These are phyloP conservation scores for Tylopilus intermedius DNA, from an alignment of 768 basidiomycete genomes.

Conservation along the genomic window DNA sequence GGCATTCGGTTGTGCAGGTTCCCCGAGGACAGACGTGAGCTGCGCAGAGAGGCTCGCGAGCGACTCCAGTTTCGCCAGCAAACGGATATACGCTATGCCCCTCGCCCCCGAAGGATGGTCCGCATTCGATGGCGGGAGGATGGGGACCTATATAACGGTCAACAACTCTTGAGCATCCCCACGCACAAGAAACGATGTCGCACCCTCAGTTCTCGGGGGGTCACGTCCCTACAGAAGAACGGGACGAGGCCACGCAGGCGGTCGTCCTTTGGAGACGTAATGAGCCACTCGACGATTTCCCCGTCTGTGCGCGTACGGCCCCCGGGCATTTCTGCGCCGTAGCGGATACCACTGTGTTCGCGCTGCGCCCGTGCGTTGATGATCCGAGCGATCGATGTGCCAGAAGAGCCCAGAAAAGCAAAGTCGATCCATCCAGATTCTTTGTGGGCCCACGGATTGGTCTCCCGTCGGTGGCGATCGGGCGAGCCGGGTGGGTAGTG, in stretches of 20 bases:
- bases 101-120: slow-evolving; percentile 46
- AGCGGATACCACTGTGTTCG: slow-evolving; percentile 38
- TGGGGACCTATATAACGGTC: slow-evolving; percentile 41
- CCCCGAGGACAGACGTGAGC: slow-evolving; percentile 47
- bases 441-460: slow-evolving; percentile 51
- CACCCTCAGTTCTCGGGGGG: slow-evolving; percentile 55
- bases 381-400: slow-evolving; percentile 40
- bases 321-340: slow-evolving; percentile 43
- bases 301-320: slow-evolving; percentile 58
- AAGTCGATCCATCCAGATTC: slow-evolving; percentile 65
- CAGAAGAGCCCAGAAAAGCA: slow-evolving; percentile 53
- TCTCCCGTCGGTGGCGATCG: slow-evolving; percentile 39
- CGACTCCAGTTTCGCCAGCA: slow-evolving; percentile 33
- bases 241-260: slow-evolving; percentile 40
- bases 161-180: not conserved
- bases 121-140: slow-evolving; percentile 41
- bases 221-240: slow-evolving; percentile 74
- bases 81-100: slow-evolving; percentile 47
- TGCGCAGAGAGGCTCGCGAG: slow-evolving; percentile 34
- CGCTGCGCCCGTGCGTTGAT: slow-evolving; percentile 49
- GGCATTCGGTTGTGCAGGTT: slow-evolving; percentile 27
- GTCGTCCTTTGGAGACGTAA: slow-evolving; percentile 35
- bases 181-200: not conserved
- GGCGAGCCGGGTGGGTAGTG: slow-evolving; percentile 51
- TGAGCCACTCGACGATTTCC: slow-evolving; percentile 52